phyloP scores from a whole-genome alignment of 345 rosid species.

The Populus simonii region DNA sequence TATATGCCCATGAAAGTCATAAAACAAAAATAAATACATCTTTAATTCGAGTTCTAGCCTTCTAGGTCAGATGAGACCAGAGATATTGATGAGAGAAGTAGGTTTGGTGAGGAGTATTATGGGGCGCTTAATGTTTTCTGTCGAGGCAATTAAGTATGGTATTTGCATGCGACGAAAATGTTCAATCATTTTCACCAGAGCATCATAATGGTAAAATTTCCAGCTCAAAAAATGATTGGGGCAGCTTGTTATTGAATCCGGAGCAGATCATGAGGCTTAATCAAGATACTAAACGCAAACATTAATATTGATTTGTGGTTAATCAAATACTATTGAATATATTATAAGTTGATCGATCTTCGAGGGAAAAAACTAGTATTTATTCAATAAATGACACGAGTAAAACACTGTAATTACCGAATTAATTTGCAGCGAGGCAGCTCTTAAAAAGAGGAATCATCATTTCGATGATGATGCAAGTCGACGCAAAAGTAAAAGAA shows the following conservation, averaged over 20 bases:
- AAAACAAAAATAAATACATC: neutral
- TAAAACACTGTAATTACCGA: too few species aligned
- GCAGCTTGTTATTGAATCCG: neutral
- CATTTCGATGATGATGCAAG: neutral
- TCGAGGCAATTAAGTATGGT: slow-evolving; percentile 16
- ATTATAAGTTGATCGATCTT: too few species aligned
- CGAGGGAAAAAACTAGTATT: neutral
- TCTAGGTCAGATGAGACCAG: neutral
- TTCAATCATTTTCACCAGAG: slow-evolving; percentile 13
- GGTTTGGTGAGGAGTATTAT: neutral
- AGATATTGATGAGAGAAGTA: neutral
- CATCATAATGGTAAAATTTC: neutral
- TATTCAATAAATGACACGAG: too few species aligned
- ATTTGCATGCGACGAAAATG: slow-evolving; percentile 21
- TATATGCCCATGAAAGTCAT: neutral
- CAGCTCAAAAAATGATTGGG: neutral
- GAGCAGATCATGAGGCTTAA: neutral
- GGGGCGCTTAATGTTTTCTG: neutral
- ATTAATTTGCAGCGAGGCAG: too few species aligned
- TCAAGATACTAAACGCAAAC: too few species aligned
- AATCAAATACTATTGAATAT: neutral
- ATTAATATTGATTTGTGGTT: neutral
- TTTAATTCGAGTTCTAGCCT: neutral
- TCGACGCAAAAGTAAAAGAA: neutral
- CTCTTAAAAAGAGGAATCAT: too few species aligned